These are phyloP conservation scores for Gossypium davidsonii DNA, from an alignment of 441 rosid species.

Conservation along the genomic window DNA sequence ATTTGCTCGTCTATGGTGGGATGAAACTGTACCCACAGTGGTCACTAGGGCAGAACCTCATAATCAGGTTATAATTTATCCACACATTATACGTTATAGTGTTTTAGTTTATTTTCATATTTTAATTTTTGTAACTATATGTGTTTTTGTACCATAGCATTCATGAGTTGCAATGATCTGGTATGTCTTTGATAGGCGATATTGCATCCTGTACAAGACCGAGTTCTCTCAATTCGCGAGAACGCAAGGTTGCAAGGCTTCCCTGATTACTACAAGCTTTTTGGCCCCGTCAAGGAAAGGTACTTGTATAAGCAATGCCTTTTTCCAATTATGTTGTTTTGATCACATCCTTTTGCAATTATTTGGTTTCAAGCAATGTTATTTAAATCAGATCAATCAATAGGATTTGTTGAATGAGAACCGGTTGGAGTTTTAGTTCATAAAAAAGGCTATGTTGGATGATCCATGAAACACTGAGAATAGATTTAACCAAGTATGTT, in stretches of 20 bases:
- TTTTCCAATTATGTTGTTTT: not conserved
- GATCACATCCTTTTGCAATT: no score
- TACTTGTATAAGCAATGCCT: conserved; percentile 5
- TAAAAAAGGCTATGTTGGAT: no score
- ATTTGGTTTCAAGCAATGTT: no score
- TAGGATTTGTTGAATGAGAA: no score
- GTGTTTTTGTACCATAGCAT: no score
- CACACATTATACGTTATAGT: not conserved
- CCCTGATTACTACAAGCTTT: conserved; percentile 52
- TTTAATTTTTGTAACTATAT: no score
- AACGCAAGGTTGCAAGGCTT: conserved; percentile 71
- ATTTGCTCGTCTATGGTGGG: conserved; percentile 83
- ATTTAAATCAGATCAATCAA: no score
- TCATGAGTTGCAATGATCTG: no score
- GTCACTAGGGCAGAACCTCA: conserved; percentile 75
- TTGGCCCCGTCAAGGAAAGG: conserved; percentile 68
- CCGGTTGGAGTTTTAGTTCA: no score
- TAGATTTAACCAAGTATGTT: no score
- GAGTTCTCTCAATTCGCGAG: conserved; percentile 58
- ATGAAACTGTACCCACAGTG: conserved; percentile 77
- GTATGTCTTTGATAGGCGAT: conserved; percentile 32
- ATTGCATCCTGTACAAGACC: conserved; percentile 58
- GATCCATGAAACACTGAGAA: no score
- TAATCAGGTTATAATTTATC: conserved; percentile 44
- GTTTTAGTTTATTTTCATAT: no score